Evolutionary conservation across 176 grass and related monocot genomes (phyloP).

Genomic region (Triticum urartu): DNA sequence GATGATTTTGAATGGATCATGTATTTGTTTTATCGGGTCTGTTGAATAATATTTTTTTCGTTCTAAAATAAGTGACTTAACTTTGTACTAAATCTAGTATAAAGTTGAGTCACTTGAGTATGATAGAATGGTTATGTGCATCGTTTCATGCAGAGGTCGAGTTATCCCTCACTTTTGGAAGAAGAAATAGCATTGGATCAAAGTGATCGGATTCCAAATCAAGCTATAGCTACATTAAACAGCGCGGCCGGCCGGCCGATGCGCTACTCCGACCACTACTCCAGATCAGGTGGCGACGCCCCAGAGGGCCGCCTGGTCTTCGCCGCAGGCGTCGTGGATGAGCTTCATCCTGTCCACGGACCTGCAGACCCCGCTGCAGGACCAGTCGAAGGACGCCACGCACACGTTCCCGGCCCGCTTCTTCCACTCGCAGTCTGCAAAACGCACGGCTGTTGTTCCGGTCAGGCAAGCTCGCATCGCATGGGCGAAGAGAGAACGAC

Average conservation of each 20-base stretch:
- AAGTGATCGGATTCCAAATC: neutral
- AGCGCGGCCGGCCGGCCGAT: neutral
- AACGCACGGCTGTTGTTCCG: neutral
- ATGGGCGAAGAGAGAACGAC: neutral
- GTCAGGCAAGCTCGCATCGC: neutral
- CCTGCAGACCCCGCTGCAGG: slow-evolving; percentile 77
- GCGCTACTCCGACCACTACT: neutral
- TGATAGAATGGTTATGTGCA: too few species aligned
- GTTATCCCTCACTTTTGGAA: too few species aligned
- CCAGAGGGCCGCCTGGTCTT: slow-evolving; percentile 65
- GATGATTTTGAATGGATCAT: too few species aligned
- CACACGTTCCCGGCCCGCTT: slow-evolving; percentile 72
- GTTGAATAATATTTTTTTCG: too few species aligned
- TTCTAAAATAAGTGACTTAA: too few species aligned
- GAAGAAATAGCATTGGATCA: neutral
- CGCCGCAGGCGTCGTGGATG: slow-evolving; percentile 69
- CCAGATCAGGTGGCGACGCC: slow-evolving; percentile 39
- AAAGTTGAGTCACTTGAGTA: too few species aligned
- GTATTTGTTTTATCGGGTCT: too few species aligned
- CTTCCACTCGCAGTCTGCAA: slow-evolving; percentile 83
- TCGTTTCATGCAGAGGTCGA: too few species aligned
- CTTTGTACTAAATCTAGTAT: too few species aligned
- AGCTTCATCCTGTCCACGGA: slow-evolving; percentile 75
- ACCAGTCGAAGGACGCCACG: slow-evolving; percentile 84
- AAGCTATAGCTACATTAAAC: neutral